Evolutionary conservation across 176 grass and related monocot genomes (phyloP), one percentile per base, ranked within the genome.

Genomic region (Aegilops bicornis): DNA sequence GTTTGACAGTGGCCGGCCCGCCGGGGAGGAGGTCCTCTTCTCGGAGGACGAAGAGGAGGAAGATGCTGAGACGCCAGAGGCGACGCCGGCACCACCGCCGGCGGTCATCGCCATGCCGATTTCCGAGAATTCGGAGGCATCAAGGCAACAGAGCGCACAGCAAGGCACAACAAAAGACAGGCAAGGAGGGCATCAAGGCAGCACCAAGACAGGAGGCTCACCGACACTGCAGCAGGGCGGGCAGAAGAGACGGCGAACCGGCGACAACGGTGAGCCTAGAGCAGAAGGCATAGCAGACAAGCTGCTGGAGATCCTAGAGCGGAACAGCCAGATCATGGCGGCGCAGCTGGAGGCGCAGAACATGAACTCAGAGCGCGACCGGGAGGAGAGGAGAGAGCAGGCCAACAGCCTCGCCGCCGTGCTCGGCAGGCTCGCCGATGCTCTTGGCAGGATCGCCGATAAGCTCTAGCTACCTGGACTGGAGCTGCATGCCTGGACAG

Each of bases 391-490:
- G 86, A 89, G 86, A 69, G 90, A 96, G 42, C 92, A 98, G 67
- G 85, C 87, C 16, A 86, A 86, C 67, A 90, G 92, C 87, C 83
- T 98, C 67, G 85, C 92, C 59, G 80, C 76, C 20, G 88, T 98
- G 45, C 93, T 98, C n/a, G 87, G 92, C 73, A 92, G 87, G 42
- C 90, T 98, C 2, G 93, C 97, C 0, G 97, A 98, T 73, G 92
- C 92, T 25, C 92, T 98, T 73, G 88, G 92, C 74, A 96, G 85
- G 88, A 98, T 98, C 47, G 93, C 97, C 6, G 97, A 99, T 67
- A 99, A 94, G 86, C 90, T 99, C 77, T 96, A 99, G 90, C 16
- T 31, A 1, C 16, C 27, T 74, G 69, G n/a, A 87, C 19, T 74
- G 69, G n/a, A 87, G 72, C 74, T 42, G 23, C 14, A 54, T 75